phyloP scores from a whole-genome alignment of 2,329 filamentous ascomycete genomes.

The Magnaporthiopsis incrustans region DNA sequence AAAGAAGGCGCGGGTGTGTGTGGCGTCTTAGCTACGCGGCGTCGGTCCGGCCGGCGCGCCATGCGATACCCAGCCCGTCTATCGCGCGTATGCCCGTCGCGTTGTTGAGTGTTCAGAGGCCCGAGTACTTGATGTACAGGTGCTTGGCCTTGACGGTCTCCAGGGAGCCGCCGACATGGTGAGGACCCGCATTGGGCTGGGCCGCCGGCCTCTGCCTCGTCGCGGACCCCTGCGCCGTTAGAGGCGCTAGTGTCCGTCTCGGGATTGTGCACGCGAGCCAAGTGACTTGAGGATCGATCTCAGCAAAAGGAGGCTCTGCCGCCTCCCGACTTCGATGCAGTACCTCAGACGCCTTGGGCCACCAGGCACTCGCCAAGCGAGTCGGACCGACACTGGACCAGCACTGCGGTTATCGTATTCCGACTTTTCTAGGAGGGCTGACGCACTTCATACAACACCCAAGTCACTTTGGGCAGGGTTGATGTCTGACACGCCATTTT shows the following conservation, averaged over 20 bases:
- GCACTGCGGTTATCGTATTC: constrained; percentile 58
- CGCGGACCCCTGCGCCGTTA: constrained; percentile 60
- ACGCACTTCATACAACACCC: constrained; percentile 24
- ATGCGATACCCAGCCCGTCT: constrained; percentile 49
- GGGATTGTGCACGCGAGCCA: constrained; percentile 53
- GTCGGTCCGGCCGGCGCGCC: constrained; percentile 53
- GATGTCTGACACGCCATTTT: too few species aligned
- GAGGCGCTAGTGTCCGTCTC: constrained; percentile 53
- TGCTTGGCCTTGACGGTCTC: constrained; percentile 51
- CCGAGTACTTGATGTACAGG: constrained; percentile 57
- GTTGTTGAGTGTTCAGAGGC: constrained; percentile 57
- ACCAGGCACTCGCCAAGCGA: constrained; percentile 46
- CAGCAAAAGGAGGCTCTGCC: not conserved
- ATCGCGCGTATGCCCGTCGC: constrained; percentile 50
- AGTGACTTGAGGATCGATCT: constrained; percentile 35
- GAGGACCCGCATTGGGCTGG: constrained; percentile 55
- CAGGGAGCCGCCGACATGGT: constrained; percentile 55
- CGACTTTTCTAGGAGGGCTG: constrained; percentile 44
- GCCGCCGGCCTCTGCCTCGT: constrained; percentile 55
- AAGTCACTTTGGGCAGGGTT: constrained; percentile 45
- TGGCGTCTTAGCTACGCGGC: constrained; percentile 57
- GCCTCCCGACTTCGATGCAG: not conserved
- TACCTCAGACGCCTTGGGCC: not conserved
- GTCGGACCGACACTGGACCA: constrained; percentile 54
- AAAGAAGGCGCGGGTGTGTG: constrained; percentile 85